Percentiles rank a stretch among this genome's conserved stretches.
phyloP scores from a whole-genome alignment of 2,329 filamentous ascomycete species.

The Fusarium sp. region DNA sequence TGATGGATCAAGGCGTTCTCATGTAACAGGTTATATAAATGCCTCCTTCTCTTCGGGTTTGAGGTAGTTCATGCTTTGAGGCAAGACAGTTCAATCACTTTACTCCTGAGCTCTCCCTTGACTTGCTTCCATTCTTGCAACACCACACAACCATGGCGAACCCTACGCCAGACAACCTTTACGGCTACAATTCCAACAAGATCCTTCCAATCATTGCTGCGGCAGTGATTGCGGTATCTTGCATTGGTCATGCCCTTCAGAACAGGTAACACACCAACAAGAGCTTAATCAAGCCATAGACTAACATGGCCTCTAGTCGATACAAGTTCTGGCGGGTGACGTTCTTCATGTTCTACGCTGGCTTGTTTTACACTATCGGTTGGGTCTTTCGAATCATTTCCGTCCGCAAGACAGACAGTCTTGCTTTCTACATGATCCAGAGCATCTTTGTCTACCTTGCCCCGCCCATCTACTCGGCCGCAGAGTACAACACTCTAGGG shows the following conservation, averaged over 20 bases:
- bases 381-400: conserved; percentile 38
- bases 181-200: conserved; percentile 42
- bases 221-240: conserved; percentile 33
- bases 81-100: not conserved
- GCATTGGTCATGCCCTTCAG: conserved; percentile 31
- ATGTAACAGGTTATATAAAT: not conserved
- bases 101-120: not conserved
- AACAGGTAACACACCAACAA: conserved; percentile 22
- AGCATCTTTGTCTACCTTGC: conserved; percentile 42
- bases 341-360: conserved; percentile 44
- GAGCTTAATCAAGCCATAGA: not conserved
- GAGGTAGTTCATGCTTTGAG: not conserved
- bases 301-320: conserved; percentile 19
- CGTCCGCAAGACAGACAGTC: conserved; percentile 33
- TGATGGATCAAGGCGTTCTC: not conserved
- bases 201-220: conserved; percentile 36
- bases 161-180: conserved; percentile 37
- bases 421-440: conserved; percentile 41
- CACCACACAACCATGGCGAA: conserved; percentile 16
- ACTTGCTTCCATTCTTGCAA: not conserved
- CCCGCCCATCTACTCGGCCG: conserved; percentile 41
- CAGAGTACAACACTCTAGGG: conserved; percentile 44
- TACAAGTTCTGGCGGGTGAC: conserved; percentile 44
- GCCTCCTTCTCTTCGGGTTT: not conserved
- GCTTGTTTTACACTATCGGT: conserved; percentile 37